Percentiles rank a stretch among this genome's conserved stretches.
Conservation (phyloP, 2,329 filamentous ascomycete genomes). For the Onygena corvina region DNA sequence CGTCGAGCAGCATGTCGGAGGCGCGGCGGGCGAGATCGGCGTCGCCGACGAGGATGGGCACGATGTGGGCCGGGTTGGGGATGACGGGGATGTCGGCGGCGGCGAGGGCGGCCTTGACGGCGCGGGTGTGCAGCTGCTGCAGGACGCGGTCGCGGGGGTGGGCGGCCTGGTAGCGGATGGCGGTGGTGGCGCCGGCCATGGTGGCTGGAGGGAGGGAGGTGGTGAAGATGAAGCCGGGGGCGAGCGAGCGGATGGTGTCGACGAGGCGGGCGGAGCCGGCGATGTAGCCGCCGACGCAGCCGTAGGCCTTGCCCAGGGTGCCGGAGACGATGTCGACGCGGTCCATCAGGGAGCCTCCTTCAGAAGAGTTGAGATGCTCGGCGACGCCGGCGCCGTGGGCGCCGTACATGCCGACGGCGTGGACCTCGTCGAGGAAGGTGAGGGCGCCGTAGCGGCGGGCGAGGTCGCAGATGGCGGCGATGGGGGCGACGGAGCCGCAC, state of each 20-base stretch:
- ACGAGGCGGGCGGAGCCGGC: slow-evolving; percentile 77
- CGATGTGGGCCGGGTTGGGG: slow-evolving; percentile 91
- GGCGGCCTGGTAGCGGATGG: slow-evolving; percentile 85
- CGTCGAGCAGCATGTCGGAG: slow-evolving; percentile 78
- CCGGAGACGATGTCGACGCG: slow-evolving; percentile 96
- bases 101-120: slow-evolving; percentile 73
- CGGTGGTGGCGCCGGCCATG: slow-evolving; percentile 84
- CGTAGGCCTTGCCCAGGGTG: slow-evolving; percentile 93
- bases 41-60: slow-evolving; percentile 86
- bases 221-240: slow-evolving; percentile 97
- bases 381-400: slow-evolving; percentile 90
- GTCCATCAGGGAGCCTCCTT: slow-evolving; percentile 83
- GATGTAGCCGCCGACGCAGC: slow-evolving; percentile 95
- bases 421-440: slow-evolving; percentile 96
- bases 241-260: slow-evolving; percentile 85
- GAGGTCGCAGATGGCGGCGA: slow-evolving; percentile 88
- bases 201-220: slow-evolving; percentile 90
- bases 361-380: slow-evolving; percentile 89
- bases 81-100: slow-evolving; percentile 86
- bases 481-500: slow-evolving; percentile 94
- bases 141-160: slow-evolving; percentile 78
- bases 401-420: slow-evolving; percentile 98
- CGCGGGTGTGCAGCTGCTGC: slow-evolving; percentile 91
- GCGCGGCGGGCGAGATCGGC: slow-evolving; percentile 85
- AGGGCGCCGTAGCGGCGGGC: slow-evolving; percentile 96